Evolutionary conservation across 2,329 filamentous ascomycete species (phyloP).

Genomic region (Pseudocercospora ulei): DNA sequence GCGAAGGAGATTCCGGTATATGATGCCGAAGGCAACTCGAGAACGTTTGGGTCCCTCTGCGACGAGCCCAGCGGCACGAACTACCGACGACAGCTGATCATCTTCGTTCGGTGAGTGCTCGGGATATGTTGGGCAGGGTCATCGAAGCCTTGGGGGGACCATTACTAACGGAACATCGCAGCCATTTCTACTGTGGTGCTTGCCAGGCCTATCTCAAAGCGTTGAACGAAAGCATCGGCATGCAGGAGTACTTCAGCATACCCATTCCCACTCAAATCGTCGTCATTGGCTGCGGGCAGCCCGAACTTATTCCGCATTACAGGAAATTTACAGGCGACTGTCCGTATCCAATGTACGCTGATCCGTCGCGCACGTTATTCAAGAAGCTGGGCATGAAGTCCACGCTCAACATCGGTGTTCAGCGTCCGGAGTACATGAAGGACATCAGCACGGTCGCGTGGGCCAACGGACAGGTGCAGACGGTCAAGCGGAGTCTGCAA

Average conservation of each 20-base stretch:
- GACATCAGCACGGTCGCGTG: conserved; percentile 31
- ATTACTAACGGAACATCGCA: too few relatives aligned
- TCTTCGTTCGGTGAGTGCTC: conserved; percentile 39
- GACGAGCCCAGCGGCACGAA: conserved; percentile 38
- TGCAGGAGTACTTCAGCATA: conserved; percentile 34
- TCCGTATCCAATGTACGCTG: conserved; percentile 36
- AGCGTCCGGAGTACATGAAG: conserved; percentile 35
- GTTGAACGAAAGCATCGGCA: conserved; percentile 31
- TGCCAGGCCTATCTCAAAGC: conserved; percentile 36
- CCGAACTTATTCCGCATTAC: conserved; percentile 34
- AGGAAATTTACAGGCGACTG: conserved; percentile 31
- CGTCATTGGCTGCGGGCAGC: conserved; percentile 35
- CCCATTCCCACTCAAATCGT: conserved; percentile 34
- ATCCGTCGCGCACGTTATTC: conserved; percentile 33
- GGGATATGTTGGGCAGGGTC: too few relatives aligned
- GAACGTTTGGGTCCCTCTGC: conserved; percentile 55
- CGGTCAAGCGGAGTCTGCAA: conserved; percentile 24
- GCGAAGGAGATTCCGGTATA: conserved; percentile 42
- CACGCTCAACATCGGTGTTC: conserved; percentile 30
- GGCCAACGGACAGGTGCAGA: conserved; percentile 30
- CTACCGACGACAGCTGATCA: conserved; percentile 35
- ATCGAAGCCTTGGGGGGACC: too few relatives aligned
- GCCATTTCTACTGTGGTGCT: conserved; percentile 39
- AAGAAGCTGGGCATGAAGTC: conserved; percentile 34
- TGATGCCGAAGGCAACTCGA: conserved; percentile 51